Percentiles rank a stretch among this genome's conserved stretches.
phyloP scores from a whole-genome alignment of 116 monocot genomes.

The Zostera marina region DNA sequence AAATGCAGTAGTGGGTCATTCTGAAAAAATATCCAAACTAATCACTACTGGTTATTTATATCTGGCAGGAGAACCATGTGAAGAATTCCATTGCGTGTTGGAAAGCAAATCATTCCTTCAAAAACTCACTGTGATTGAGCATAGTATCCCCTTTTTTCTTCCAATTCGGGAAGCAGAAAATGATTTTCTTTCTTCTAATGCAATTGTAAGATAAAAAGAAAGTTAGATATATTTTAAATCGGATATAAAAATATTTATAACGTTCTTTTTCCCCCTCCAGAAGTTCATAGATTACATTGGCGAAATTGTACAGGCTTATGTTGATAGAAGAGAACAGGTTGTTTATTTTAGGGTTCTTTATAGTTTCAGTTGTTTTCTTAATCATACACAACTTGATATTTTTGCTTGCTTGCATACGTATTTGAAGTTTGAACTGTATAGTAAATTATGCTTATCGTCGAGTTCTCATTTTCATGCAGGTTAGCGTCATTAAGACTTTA shows the following conservation, averaged over 20 bases:
- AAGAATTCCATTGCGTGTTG: slow-evolving; percentile 77
- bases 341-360: background rate
- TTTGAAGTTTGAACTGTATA: slow-evolving; percentile 1
- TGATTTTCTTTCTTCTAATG: slow-evolving; percentile 85
- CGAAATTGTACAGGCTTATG: slow-evolving; percentile 69
- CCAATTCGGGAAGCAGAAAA: slow-evolving; percentile 85
- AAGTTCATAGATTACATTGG: slow-evolving; percentile 97
- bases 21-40: background rate
- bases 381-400: too few species aligned
- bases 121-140: slow-evolving; percentile 83
- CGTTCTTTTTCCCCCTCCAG: slow-evolving; percentile 20
- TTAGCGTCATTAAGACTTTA: slow-evolving; percentile 79
- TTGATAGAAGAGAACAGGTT: slow-evolving; percentile 95
- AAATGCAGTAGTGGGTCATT: background rate
- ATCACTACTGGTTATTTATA: background rate
- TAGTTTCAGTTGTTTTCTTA: background rate
- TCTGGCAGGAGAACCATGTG: slow-evolving; percentile 80
- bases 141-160: slow-evolving; percentile 86
- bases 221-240: background rate
- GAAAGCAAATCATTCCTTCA: slow-evolving; percentile 99
- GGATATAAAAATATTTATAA: background rate
- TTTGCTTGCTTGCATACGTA: background rate
- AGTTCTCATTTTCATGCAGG: slow-evolving; percentile 20
- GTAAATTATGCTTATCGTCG: background rate
- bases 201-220: slow-evolving; percentile 38